These are phyloP conservation scores for Psilocybe subaeruginosa DNA, from an alignment of 768 basidiomycete genomes.

Conservation along the genomic window DNA sequence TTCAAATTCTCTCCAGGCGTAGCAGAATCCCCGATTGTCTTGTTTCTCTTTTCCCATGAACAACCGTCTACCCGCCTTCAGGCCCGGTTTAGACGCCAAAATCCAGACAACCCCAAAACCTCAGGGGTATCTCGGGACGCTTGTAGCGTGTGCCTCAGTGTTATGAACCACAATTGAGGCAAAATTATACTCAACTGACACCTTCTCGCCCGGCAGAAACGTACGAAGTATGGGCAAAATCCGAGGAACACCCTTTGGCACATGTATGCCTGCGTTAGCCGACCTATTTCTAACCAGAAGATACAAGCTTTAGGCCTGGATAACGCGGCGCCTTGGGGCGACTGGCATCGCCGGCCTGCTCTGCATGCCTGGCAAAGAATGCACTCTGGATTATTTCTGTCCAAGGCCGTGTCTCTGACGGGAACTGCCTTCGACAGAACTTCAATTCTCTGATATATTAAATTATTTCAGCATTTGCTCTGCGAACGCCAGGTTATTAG, in stretches of 20 bases:
- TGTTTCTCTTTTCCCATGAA: slow-evolving; percentile 6
- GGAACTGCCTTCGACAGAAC: background rate
- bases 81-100: slow-evolving; percentile 2
- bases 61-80: background rate
- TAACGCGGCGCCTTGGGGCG: background rate
- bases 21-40: background rate
- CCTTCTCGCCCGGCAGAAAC: slow-evolving; percentile 6
- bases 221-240: slow-evolving; percentile 1
- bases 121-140: background rate
- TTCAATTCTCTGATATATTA: slow-evolving; percentile 2
- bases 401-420: background rate
- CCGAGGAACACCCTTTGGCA: slow-evolving; percentile 9
- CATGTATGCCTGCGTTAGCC: background rate
- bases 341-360: background rate
- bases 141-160: background rate
- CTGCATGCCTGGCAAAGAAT: background rate
- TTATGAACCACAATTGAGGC: background rate
- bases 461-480: background rate
- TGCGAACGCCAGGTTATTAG: background rate
- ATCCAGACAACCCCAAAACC: slow-evolving; percentile 2
- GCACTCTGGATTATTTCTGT: background rate
- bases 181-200: background rate
- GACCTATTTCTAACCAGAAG: background rate
- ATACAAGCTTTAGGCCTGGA: background rate
- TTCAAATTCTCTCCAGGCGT: background rate